Percentiles rank a stretch among this genome's conserved stretches.
phyloP scores from a whole-genome alignment of 1,139 yeast species.

The Candida tropicalis region DNA sequence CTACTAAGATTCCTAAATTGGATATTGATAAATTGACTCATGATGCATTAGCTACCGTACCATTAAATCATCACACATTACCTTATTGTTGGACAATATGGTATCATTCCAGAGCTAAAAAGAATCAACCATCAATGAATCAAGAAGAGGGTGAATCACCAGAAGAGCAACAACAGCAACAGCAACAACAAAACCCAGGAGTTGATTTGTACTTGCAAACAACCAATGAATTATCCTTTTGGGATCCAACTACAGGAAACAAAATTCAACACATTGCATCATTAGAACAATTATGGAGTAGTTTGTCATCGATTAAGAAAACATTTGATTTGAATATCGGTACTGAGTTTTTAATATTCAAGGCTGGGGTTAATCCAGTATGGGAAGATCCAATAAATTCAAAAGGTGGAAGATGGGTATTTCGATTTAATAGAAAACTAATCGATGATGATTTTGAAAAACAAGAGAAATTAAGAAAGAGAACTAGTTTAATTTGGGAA shows the following conservation, averaged over 20 bases:
- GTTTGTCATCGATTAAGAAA: constrained; percentile 49
- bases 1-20: constrained; percentile 33
- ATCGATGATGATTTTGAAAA: constrained; percentile 14
- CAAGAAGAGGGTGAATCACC: constrained; percentile 19
- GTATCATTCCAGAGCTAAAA: constrained; percentile 44
- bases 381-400: constrained; percentile 73
- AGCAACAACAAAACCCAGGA: constrained; percentile 21
- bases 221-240: constrained; percentile 42
- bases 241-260: constrained; percentile 19
- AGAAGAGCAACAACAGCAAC: not conserved
- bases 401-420: constrained; percentile 69
- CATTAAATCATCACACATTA: constrained; percentile 40
- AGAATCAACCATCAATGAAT: constrained; percentile 17
- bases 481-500: constrained; percentile 56
- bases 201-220: constrained; percentile 47
- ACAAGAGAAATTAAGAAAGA: constrained; percentile 28
- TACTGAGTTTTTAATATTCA: constrained; percentile 62
- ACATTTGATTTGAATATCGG: constrained; percentile 54
- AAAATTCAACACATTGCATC: constrained; percentile 45
- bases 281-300: constrained; percentile 65
- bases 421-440: constrained; percentile 46
- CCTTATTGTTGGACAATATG: constrained; percentile 55
- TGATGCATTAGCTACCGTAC: constrained; percentile 34
- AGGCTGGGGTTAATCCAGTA: constrained; percentile 65
- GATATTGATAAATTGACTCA: constrained; percentile 37